Percentiles rank a stretch among this genome's conserved stretches.
phyloP scores from a whole-genome alignment of 768 basidiomycete genomes.

The Kwoniella europaea region DNA sequence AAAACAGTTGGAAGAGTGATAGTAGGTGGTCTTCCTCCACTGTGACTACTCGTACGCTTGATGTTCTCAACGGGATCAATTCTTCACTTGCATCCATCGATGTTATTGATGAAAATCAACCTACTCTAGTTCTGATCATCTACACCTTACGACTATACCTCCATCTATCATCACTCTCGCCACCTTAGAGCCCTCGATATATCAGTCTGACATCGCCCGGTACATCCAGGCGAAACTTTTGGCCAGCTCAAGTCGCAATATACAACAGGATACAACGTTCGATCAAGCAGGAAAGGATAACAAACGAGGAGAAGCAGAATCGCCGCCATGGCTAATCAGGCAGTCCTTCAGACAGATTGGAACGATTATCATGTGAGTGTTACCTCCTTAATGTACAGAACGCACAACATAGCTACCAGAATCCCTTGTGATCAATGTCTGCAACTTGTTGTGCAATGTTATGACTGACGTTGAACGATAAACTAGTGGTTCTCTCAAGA shows the following conservation, averaged over 20 bases:
- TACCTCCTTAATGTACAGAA: too few species aligned
- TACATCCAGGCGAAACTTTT: too few species aligned
- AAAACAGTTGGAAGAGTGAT: background rate
- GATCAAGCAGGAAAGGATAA: background rate
- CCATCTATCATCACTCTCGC: background rate
- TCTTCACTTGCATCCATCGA: background rate
- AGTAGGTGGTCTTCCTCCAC: conserved; percentile 17
- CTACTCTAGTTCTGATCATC: background rate
- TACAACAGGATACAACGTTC: background rate
- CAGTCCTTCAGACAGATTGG: conserved; percentile 36
- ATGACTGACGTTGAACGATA: background rate
- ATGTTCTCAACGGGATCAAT: conserved; percentile 16
- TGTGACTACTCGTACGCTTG: background rate
- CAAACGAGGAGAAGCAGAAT: background rate
- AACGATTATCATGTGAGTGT: conserved; percentile 33
- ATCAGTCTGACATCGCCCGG: background rate
- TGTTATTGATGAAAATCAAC: background rate
- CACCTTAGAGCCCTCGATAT: background rate
- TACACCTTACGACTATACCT: background rate
- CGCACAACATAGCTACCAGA: too few species aligned
- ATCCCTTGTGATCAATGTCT: too few species aligned
- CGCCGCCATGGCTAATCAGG: conserved; percentile 16
- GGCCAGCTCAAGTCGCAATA: too few species aligned
- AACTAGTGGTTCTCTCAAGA: conserved; percentile 41
- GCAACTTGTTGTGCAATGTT: background rate